Conservation (phyloP, 108 stramenopile genomes). For the Pseudonitzschia multiseries region DNA sequence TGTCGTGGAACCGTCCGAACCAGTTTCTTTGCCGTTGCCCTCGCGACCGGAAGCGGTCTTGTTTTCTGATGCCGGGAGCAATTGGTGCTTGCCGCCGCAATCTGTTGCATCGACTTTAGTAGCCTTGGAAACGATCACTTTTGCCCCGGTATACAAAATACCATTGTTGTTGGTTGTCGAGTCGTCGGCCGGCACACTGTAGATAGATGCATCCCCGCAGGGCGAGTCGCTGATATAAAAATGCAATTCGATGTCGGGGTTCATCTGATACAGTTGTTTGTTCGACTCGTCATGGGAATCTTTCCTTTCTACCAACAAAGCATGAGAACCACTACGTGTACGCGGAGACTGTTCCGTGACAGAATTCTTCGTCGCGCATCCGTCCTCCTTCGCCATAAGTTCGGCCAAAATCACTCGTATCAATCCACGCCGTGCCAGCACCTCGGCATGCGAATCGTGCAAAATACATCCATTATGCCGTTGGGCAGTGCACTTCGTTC, state of each 20-base stretch:
- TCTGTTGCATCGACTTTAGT: conserved; percentile 20
- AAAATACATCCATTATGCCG: conserved; percentile 59
- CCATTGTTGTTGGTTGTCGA: conserved; percentile 1
- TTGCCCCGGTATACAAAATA: conserved; percentile 85
- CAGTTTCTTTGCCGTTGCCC: not conserved
- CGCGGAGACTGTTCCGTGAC: too few species aligned
- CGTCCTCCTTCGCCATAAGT: conserved; percentile 28
- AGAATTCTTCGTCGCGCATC: not conserved
- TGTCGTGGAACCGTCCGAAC: not conserved
- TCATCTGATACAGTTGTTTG: conserved; percentile 38
- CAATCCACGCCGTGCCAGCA: conserved; percentile 81
- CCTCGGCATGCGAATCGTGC: conserved; percentile 93
- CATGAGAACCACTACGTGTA: not conserved
- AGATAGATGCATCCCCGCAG: conserved; percentile 93
- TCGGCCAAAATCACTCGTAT: conserved; percentile 73
- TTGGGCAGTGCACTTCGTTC: conserved; percentile 81
- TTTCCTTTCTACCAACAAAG: not conserved
- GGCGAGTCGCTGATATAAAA: conserved; percentile 92
- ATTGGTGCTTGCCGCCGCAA: conserved; percentile 31
- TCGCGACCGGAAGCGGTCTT: not conserved
- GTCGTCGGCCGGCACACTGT: conserved; percentile 41
- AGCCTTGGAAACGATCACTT: conserved; percentile 61
- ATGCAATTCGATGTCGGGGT: conserved; percentile 60
- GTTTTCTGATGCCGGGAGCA: conserved; percentile 17
- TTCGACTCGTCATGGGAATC: not conserved